These are phyloP conservation scores for Juncus effusus DNA, from an alignment of 176 grass and related monocot genomes.

Conservation along the genomic window DNA sequence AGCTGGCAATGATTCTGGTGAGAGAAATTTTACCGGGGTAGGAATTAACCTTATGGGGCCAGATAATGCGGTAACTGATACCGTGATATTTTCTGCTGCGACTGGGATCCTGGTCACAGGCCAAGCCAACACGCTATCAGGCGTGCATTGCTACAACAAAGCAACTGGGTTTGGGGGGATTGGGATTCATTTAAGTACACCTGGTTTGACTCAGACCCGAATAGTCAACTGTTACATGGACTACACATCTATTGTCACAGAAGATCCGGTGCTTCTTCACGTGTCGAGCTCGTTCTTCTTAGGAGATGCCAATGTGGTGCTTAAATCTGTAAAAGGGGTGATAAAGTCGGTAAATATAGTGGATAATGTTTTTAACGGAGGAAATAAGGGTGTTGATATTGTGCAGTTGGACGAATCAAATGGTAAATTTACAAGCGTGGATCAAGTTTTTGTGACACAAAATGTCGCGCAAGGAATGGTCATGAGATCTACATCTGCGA, in stretches of 20 bases:
- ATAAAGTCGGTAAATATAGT: conserved; percentile 45
- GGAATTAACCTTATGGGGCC: conserved; percentile 64
- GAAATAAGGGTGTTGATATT: conserved; percentile 42
- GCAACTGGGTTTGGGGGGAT: conserved; percentile 55
- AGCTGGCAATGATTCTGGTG: conserved; percentile 40
- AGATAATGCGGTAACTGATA: conserved; percentile 72
- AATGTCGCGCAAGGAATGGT: conserved; percentile 62
- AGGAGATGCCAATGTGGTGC: conserved; percentile 75
- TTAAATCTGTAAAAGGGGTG: conserved; percentile 60
- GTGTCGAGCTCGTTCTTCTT: conserved; percentile 62
- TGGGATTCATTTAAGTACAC: conserved; percentile 57
- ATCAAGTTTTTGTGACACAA: conserved; percentile 71
- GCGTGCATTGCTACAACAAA: conserved; percentile 97
- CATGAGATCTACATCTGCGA: conserved; percentile 46
- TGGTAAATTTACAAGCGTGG: conserved; percentile 46
- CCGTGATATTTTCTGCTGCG: conserved; percentile 60
- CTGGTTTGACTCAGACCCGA: conserved; percentile 55
- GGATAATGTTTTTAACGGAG: conserved; percentile 61
- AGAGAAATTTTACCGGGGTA: conserved; percentile 53
- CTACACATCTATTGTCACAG: conserved; percentile 61
- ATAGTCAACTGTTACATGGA: conserved; percentile 76
- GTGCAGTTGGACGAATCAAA: conserved; percentile 46
- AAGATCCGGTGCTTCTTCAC: conserved; percentile 77
- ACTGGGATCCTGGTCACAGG: conserved; percentile 61
- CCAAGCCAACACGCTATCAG: conserved; percentile 70